Evolutionary conservation across 2,329 filamentous ascomycete species (phyloP).

Genomic region (Botrytis hyacinthi): DNA sequence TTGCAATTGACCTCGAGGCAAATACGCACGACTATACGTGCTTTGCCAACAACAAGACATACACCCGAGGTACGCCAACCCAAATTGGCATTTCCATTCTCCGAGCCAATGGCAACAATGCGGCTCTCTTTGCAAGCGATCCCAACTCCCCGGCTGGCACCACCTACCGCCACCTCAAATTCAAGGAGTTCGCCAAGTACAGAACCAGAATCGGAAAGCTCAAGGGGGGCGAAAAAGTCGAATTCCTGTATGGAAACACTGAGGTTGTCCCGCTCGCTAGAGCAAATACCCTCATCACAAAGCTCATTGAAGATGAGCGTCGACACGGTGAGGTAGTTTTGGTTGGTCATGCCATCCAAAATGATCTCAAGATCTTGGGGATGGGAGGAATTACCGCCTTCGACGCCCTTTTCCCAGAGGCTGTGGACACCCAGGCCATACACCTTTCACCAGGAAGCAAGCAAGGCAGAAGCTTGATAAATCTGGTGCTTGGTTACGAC

Average conservation of each 20-base stretch:
- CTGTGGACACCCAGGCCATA: neutral
- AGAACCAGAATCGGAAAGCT: neutral
- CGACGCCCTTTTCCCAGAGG: neutral
- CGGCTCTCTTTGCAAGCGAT: neutral
- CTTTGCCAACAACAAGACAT: neutral
- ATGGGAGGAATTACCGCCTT: neutral
- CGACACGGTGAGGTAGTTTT: neutral
- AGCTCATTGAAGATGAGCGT: neutral
- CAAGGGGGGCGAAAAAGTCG: neutral
- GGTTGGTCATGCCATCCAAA: constrained; percentile 5
- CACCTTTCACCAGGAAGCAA: neutral
- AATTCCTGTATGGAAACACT: neutral
- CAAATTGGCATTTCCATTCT: constrained; percentile 2
- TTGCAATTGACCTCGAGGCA: constrained; percentile 8
- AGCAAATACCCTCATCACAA: neutral
- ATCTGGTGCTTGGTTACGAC: neutral
- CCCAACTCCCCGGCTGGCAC: neutral
- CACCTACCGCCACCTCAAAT: neutral
- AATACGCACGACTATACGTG: neutral
- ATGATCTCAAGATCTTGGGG: neutral
- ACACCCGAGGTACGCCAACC: neutral
- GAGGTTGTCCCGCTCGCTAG: neutral
- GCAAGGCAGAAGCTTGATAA: neutral
- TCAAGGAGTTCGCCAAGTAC: neutral
- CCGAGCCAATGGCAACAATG: neutral